A percentile compares a stretch with the other conserved stretches of the same genome.
Conservation (phyloP, 768 basidiomycete genomes). For the Rhizopogon vinicolor region DNA sequence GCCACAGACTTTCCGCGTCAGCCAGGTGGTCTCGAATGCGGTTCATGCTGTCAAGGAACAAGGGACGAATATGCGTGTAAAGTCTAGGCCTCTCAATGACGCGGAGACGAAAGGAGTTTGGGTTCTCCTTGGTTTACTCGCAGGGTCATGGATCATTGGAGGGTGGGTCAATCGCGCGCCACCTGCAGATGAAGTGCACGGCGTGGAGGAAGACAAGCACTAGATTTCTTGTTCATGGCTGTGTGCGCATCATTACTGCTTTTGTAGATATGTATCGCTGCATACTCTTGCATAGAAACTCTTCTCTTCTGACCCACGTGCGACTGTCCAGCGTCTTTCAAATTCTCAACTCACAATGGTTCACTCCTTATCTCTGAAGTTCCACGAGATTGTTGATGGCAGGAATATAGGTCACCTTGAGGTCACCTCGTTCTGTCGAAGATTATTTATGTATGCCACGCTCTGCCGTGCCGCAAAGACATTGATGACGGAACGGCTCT, state of each 20-base stretch:
- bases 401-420: neutral
- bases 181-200: slow-evolving; percentile 8
- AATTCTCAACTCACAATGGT: no score
- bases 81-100: slow-evolving; percentile 30
- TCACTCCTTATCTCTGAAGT: neutral
- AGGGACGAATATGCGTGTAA: slow-evolving; percentile 13
- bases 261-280: neutral
- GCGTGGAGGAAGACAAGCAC: slow-evolving; percentile 4
- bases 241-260: neutral
- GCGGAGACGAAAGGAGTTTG: slow-evolving; percentile 48
- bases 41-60: slow-evolving; percentile 10
- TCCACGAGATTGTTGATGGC: neutral
- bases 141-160: slow-evolving; percentile 44
- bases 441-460: neutral
- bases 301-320: neutral
- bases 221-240: slow-evolving; percentile 8
- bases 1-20: slow-evolving; percentile 24
- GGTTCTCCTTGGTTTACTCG: slow-evolving; percentile 43
- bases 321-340: neutral
- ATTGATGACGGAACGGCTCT: no score
- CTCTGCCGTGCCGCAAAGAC: neutral
- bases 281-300: neutral
- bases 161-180: slow-evolving; percentile 20
- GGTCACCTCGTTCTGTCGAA: neutral
- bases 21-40: slow-evolving; percentile 12